These are phyloP conservation scores for Emergomyces africanus DNA, from an alignment of 2,329 filamentous ascomycete species.

Conservation along the genomic window DNA sequence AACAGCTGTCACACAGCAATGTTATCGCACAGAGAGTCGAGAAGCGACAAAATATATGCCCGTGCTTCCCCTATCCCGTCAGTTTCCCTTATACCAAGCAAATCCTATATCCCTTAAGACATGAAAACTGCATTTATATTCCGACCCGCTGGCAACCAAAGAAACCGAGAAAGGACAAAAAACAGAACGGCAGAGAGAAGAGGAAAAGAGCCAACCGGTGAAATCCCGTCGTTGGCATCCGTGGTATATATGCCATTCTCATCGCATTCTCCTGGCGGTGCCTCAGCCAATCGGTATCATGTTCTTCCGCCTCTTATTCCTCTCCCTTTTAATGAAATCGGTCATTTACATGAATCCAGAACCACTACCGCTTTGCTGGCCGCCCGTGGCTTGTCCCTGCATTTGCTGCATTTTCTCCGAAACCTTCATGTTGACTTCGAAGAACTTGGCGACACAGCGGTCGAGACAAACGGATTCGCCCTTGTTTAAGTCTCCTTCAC, in stretches of 20 bases:
- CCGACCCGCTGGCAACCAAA: neutral
- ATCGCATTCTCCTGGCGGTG: neutral
- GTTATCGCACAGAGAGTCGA: neutral
- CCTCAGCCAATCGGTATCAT: neutral
- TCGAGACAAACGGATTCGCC: slow-evolving; percentile 97
- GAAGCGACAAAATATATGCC: neutral
- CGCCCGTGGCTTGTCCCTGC: slow-evolving; percentile 65
- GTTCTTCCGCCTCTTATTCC: neutral
- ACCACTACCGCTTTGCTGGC: slow-evolving; percentile 37
- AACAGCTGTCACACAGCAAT: neutral
- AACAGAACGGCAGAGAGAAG: neutral
- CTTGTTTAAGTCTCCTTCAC: slow-evolving; percentile 95
- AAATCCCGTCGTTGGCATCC: neutral
- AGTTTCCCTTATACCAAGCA: neutral
- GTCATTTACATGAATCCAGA: slow-evolving; percentile 36
- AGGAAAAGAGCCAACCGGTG: neutral
- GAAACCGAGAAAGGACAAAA: neutral
- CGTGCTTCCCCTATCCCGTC: neutral
- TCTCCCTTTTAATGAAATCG: slow-evolving; percentile 18
- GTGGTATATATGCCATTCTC: neutral
- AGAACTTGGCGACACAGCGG: slow-evolving; percentile 95
- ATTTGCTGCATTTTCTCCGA: slow-evolving; percentile 96
- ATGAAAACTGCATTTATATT: neutral
- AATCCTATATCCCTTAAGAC: neutral
- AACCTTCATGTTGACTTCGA: slow-evolving; percentile 96